Evolutionary conservation across 2,329 filamentous ascomycete species (phyloP), one percentile per base, ranked within the genome.

Genomic region (Orbilia brochopaga): DNA sequence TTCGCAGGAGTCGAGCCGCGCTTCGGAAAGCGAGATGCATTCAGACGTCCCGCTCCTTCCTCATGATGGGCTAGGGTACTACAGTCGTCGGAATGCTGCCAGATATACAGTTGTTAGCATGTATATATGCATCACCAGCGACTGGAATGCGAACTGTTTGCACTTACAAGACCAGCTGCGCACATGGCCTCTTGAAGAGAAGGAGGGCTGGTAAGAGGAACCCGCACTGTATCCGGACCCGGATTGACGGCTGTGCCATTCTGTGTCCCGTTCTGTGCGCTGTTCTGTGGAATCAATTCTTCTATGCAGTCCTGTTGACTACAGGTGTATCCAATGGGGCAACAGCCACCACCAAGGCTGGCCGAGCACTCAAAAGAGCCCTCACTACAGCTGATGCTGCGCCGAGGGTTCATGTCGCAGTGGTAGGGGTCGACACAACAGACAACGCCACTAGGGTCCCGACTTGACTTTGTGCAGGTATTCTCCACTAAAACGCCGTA

Each of bases 281-380:
- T n/a, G n/a, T n/a, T n/a, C n/a, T n/a, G n/a, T n/a, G n/a, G n/a
- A n/a, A n/a, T n/a, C n/a, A n/a, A n/a, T 42, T 42, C 13, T 35
- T 8, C 13, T 24, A 17, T 54, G 15, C 13, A 1, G 21, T 1
- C 4, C 10, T 23, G 13, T 62, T 8, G 23, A 35, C 46, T 30
- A 19, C 66, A 70, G 24, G 19, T 50, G 19, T 42, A 55, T 7
- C 66, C 59, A 23, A 51, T 37, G 19, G 44, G 59, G 21, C 66
- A 70, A 35, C 66, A 70, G n/a, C 66, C 66, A 8, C 66, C 66
- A 44, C 66, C 59, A 37, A 55, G 15, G 2, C 27, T n/a, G n/a
- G 13, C 53, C 11, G 59, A 23, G 23, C 66, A 70, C n/a, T 55
- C 27, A 37, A 54, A 10, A 23, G 21, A 60, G 27, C 66, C 66